Conservation (phyloP, 2,329 filamentous ascomycete genomes). For the Lasiodiplodia gonubiensis region DNA sequence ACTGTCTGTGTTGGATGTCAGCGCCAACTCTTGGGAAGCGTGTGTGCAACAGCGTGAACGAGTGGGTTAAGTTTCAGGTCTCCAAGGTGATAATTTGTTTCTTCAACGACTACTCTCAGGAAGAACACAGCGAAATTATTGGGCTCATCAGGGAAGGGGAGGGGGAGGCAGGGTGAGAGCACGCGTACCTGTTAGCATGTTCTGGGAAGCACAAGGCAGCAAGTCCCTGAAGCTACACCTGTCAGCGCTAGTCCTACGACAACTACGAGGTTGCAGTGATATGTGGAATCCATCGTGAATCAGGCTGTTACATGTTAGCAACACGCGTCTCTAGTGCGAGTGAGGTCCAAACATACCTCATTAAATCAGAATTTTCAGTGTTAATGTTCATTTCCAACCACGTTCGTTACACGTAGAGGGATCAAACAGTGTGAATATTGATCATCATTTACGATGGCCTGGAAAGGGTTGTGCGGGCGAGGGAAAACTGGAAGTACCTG, state of each 20-base stretch:
- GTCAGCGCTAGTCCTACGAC: slow-evolving; percentile 29
- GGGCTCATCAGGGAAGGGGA: slow-evolving; percentile 61
- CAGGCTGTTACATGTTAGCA: slow-evolving; percentile 43
- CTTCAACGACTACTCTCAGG: slow-evolving; percentile 64
- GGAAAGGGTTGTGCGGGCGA: slow-evolving; percentile 36
- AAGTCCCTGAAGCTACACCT: slow-evolving; percentile 28
- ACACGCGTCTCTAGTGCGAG: neutral
- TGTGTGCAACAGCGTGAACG: neutral
- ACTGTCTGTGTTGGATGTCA: slow-evolving; percentile 1
- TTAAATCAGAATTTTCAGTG: slow-evolving; percentile 75
- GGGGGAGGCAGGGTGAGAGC: slow-evolving; percentile 22
- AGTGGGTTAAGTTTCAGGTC: slow-evolving; percentile 57
- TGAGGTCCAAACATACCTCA: slow-evolving; percentile 56
- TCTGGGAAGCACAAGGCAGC: neutral
- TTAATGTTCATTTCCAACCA: slow-evolving; percentile 61
- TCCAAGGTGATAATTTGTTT: slow-evolving; percentile 69
- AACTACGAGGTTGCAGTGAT: slow-evolving; percentile 30
- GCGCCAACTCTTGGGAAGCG: neutral
- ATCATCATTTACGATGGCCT: slow-evolving; percentile 65
- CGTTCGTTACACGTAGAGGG: slow-evolving; percentile 56
- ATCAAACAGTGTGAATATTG: slow-evolving; percentile 76
- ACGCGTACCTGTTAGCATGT: slow-evolving; percentile 30
- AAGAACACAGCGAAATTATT: slow-evolving; percentile 69
- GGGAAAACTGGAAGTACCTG: slow-evolving; percentile 33
- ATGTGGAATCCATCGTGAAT: slow-evolving; percentile 41